These are phyloP conservation scores for Tolypocladium nubicola DNA, from an alignment of 2,329 filamentous ascomycete genomes.

Conservation along the genomic window DNA sequence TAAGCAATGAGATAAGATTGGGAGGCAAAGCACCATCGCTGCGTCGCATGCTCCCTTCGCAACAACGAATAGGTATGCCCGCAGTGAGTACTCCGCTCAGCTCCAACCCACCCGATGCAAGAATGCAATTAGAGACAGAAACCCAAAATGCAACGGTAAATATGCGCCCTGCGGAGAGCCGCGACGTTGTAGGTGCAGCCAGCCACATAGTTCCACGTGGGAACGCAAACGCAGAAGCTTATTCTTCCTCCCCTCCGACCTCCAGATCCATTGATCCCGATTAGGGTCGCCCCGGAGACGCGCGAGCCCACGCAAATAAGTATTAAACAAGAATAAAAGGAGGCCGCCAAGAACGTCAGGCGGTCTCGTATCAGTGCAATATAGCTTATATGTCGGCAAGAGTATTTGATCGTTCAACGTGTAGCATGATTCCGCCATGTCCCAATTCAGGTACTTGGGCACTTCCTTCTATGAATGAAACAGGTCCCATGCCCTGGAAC, in stretches of 20 bases:
- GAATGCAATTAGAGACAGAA: not conserved
- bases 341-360: not conserved
- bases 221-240: not conserved
- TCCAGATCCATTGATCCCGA: not conserved
- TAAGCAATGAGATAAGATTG: not conserved
- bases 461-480: conserved; percentile 64
- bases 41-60: too few relatives aligned
- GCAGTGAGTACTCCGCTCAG: not conserved
- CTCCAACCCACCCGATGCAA: not conserved
- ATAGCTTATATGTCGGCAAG: not conserved
- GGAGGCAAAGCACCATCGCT: not conserved
- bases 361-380: not conserved
- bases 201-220: not conserved
- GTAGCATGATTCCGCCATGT: conserved; percentile 1
- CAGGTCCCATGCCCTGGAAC: conserved; percentile 87
- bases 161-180: not conserved
- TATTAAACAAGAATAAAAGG: conserved; percentile 3
- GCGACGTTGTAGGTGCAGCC: not conserved
- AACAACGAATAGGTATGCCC: not conserved
- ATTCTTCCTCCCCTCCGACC: not conserved
- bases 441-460: conserved; percentile 12
- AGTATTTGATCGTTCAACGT: not conserved
- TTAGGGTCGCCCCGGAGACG: not conserved
- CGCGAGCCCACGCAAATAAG: not conserved
- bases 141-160: not conserved